Evolutionary conservation across 1,139 yeast genomes (phyloP).

Genomic region (Magnusiomyces fungicola): DNA sequence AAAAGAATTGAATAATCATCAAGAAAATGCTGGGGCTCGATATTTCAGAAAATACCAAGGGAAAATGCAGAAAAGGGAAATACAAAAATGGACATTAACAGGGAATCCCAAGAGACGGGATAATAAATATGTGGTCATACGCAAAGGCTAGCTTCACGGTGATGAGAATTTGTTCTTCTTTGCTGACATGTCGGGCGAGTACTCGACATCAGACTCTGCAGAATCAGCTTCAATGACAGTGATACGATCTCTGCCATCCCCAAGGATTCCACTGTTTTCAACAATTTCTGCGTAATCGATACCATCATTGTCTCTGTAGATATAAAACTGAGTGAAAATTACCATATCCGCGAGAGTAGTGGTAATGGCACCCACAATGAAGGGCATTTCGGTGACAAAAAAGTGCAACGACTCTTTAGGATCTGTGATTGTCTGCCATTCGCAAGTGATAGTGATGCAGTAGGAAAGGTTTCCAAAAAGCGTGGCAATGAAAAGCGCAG

Average conservation of each 20-base stretch:
- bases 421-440: slow-evolving; percentile 45
- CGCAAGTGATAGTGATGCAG: slow-evolving; percentile 52
- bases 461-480: slow-evolving; percentile 67
- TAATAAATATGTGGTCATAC: too few relatives aligned
- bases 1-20: too few relatives aligned
- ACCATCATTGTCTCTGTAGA: slow-evolving; percentile 24
- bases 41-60: too few relatives aligned
- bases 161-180: not conserved
- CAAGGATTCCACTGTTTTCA: not conserved
- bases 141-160: too few relatives aligned
- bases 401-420: slow-evolving; percentile 49
- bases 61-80: too few relatives aligned
- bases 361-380: slow-evolving; percentile 73
- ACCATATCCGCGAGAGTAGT: slow-evolving; percentile 65
- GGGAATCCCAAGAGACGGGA: too few relatives aligned
- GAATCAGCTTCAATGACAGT: not conserved
- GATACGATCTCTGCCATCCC: not conserved
- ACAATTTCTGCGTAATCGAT: not conserved
- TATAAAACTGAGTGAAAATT: slow-evolving; percentile 57
- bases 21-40: too few relatives aligned
- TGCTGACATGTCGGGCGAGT: not conserved
- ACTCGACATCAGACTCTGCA: not conserved
- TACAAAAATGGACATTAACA: too few relatives aligned
- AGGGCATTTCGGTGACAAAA: slow-evolving; percentile 65
- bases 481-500: slow-evolving; percentile 68